A percentile compares a stretch with the other conserved stretches of the same genome.
Evolutionary conservation across 495 filamentous ascomycete species (phyloP).

Genomic region (Bacidia rubella): DNA sequence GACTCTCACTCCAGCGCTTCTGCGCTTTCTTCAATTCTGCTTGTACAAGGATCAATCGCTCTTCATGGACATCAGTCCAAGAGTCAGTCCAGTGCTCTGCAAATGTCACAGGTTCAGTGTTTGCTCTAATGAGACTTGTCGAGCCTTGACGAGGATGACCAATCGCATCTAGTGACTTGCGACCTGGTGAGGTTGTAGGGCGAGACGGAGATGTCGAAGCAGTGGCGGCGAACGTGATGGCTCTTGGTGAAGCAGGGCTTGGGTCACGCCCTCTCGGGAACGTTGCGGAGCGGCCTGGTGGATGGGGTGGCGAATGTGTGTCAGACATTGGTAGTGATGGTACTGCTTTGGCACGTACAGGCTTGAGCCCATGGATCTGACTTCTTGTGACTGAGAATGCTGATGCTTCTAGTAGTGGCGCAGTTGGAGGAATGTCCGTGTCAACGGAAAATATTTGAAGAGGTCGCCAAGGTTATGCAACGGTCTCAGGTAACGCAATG

Average conservation of each 20-base stretch:
- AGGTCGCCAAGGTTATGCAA: neutral
- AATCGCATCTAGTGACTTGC: neutral
- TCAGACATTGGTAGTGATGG: neutral
- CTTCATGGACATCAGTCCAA: slow-evolving; percentile 11
- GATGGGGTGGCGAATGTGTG: neutral
- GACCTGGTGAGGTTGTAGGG: neutral
- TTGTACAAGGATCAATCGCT: slow-evolving; percentile 10
- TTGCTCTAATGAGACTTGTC: neutral
- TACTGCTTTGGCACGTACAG: neutral
- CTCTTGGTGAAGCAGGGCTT: neutral
- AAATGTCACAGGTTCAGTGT: neutral
- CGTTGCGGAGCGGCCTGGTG: neutral
- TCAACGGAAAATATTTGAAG: neutral
- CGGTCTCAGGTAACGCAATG: neutral
- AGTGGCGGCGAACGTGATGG: neutral
- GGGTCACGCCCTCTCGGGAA: neutral
- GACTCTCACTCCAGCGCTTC: slow-evolving; percentile 12
- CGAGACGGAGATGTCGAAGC: neutral
- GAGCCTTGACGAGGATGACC: neutral
- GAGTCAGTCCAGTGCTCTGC: neutral
- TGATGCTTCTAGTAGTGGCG: neutral
- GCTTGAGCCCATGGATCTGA: neutral
- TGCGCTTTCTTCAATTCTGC: slow-evolving; percentile 11
- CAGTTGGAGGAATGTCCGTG: neutral
- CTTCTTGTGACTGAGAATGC: neutral